Conservation (phyloP, 768 basidiomycete species). For the Lactifluus piperatus region DNA sequence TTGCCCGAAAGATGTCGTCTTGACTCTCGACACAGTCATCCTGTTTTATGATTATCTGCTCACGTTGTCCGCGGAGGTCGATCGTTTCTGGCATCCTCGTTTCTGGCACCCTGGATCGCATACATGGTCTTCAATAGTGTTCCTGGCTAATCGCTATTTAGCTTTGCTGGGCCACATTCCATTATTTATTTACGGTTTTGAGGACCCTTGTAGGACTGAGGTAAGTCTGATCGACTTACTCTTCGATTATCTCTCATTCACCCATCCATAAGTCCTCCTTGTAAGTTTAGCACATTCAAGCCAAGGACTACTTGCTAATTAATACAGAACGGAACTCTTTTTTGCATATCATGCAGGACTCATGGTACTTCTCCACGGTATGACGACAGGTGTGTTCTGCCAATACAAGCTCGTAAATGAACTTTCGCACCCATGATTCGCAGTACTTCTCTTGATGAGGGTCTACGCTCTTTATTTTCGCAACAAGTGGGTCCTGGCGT, state of each 20-base stretch:
- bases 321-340: not conserved
- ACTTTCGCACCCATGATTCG: not conserved
- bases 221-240: not conserved
- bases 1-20: not conserved
- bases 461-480: conserved; percentile 24
- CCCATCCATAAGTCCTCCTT: not conserved
- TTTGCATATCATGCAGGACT: not conserved
- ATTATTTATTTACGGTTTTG: conserved; percentile 8
- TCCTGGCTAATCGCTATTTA: conserved; percentile 22
- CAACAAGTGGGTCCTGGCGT: conserved; percentile 16
- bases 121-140: conserved; percentile 17
- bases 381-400: not conserved
- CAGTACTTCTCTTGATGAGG: conserved; percentile 22
- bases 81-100: conserved; percentile 34
- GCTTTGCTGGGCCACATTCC: conserved; percentile 22
- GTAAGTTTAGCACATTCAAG: not conserved
- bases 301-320: not conserved
- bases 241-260: not conserved
- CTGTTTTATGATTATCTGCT: conserved; percentile 39
- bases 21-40: conserved; percentile 20
- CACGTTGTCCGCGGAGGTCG: conserved; percentile 36
- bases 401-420: too few relatives aligned
- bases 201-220: not conserved
- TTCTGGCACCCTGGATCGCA: conserved; percentile 31
- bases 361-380: not conserved